Percentiles rank a stretch among this genome's conserved stretches.
These are phyloP conservation scores for Gossypium arboreum DNA, from an alignment of 345 rosid species.

Conservation along the genomic window DNA sequence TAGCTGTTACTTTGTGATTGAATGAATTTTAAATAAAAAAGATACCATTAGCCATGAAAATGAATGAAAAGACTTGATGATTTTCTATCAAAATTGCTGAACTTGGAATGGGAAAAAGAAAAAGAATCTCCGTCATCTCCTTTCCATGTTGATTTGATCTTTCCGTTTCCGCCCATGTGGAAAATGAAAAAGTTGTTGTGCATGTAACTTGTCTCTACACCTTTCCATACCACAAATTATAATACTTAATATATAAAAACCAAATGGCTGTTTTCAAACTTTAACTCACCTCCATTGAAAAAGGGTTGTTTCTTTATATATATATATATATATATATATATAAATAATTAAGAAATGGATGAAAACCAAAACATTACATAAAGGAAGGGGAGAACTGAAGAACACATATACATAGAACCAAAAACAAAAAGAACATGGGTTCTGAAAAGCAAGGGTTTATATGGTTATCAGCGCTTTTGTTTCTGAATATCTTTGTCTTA, in stretches of 20 bases:
- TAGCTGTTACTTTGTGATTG: too few species aligned
- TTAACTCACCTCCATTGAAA: too few species aligned
- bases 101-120: neutral
- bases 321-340: neutral
- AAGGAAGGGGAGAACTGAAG: conserved; percentile 11
- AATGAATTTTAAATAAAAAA: too few species aligned
- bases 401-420: neutral
- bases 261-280: too few species aligned
- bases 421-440: neutral
- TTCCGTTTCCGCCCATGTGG: neutral
- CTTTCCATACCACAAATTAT: too few species aligned
- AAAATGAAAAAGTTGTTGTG: neutral
- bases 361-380: neutral
- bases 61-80: too few species aligned
- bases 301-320: neutral
- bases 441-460: neutral
- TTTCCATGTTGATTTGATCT: neutral
- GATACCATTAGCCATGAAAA: too few species aligned
- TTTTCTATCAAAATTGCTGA: neutral
- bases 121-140: neutral
- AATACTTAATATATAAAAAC: too few species aligned
- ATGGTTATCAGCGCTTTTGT: conserved; percentile 2
- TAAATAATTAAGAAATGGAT: neutral
- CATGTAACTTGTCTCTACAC: neutral
- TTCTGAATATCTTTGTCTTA: neutral